Evolutionary conservation across 2,329 filamentous ascomycete species (phyloP).

Genomic region (Botrytis squamosa): DNA sequence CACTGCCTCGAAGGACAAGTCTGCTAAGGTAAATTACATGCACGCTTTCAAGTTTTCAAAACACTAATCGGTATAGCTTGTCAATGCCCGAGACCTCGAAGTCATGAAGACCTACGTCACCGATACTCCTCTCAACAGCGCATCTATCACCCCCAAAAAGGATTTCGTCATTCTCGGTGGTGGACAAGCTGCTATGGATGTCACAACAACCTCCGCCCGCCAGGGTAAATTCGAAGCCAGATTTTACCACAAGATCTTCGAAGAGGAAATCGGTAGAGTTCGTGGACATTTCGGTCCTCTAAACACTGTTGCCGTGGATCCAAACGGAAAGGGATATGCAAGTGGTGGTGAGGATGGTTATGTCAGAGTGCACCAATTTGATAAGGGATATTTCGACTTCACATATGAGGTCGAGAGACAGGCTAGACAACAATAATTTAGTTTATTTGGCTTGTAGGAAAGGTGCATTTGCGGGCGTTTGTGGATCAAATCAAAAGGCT

Average conservation of each 20-base stretch:
- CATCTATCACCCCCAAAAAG: slow-evolving; percentile 90
- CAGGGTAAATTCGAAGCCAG: slow-evolving; percentile 99
- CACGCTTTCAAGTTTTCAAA: not conserved
- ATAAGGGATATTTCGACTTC: slow-evolving; percentile 98
- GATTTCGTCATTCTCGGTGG: slow-evolving; percentile 97
- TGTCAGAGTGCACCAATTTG: slow-evolving; percentile 96
- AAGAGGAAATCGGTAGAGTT: slow-evolving; percentile 97
- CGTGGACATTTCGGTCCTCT: slow-evolving; percentile 86
- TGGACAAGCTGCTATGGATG: slow-evolving; percentile 98
- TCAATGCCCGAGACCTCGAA: slow-evolving; percentile 81
- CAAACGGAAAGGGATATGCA: slow-evolving; percentile 87
- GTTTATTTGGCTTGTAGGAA: slow-evolving; percentile 28
- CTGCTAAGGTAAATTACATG: slow-evolving; percentile 66
- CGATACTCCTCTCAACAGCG: slow-evolving; percentile 96
- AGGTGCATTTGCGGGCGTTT: slow-evolving; percentile 38
- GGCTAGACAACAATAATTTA: slow-evolving; percentile 38
- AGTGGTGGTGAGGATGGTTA: slow-evolving; percentile 98
- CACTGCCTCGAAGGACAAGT: slow-evolving; percentile 97
- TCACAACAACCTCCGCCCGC: slow-evolving; percentile 82
- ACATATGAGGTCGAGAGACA: slow-evolving; percentile 98
- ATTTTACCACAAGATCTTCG: slow-evolving; percentile 99
- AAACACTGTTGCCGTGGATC: slow-evolving; percentile 92
- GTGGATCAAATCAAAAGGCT: slow-evolving; percentile 24
- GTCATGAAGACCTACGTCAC: slow-evolving; percentile 89
- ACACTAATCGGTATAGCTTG: slow-evolving; percentile 53